Evolutionary conservation across 1,284 basidiomycete genomes (phyloP).

Genomic region (Papiliotrema terrestris): DNA sequence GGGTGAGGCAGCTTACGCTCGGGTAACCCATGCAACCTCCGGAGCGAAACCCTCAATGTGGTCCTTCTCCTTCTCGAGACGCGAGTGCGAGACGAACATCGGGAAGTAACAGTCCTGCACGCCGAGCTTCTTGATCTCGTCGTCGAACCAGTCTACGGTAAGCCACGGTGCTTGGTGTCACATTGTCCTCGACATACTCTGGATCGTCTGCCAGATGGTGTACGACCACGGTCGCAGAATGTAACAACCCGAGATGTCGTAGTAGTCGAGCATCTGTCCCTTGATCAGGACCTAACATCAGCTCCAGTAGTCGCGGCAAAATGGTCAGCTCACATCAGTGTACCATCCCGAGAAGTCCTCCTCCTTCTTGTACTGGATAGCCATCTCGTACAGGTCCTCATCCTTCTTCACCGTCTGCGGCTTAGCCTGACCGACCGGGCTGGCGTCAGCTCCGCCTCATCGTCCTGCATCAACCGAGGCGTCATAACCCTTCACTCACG

Average conservation of each 20-base stretch:
- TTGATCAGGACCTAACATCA: slow-evolving; percentile 80
- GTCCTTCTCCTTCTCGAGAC: slow-evolving; percentile 95
- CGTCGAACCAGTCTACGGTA: slow-evolving; percentile 78
- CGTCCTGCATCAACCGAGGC: too few relatives aligned
- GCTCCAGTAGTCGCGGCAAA: not conserved
- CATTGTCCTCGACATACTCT: slow-evolving; percentile 55
- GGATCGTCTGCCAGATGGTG: slow-evolving; percentile 94
- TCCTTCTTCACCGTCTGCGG: slow-evolving; percentile 58
- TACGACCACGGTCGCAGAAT: slow-evolving; percentile 98
- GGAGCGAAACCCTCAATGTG: slow-evolving; percentile 99
- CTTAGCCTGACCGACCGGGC: slow-evolving; percentile 8
- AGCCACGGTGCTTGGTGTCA: not conserved
- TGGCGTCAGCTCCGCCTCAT: not conserved
- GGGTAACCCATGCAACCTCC: slow-evolving; percentile 98
- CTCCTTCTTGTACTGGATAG: slow-evolving; percentile 91
- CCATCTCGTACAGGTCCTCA: slow-evolving; percentile 83
- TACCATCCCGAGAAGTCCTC: slow-evolving; percentile 93
- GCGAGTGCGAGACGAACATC: slow-evolving; percentile 93
- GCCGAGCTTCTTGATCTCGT: slow-evolving; percentile 85
- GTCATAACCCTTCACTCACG: slow-evolving; percentile 2
- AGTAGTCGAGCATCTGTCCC: slow-evolving; percentile 99
- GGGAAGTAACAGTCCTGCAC: slow-evolving; percentile 99
- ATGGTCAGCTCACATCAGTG: slow-evolving; percentile 63
- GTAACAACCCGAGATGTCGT: slow-evolving; percentile 97
- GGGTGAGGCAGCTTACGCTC: slow-evolving; percentile 65